phyloP scores from a whole-genome alignment of 768 basidiomycete species.

The Tricholoma sp. region DNA sequence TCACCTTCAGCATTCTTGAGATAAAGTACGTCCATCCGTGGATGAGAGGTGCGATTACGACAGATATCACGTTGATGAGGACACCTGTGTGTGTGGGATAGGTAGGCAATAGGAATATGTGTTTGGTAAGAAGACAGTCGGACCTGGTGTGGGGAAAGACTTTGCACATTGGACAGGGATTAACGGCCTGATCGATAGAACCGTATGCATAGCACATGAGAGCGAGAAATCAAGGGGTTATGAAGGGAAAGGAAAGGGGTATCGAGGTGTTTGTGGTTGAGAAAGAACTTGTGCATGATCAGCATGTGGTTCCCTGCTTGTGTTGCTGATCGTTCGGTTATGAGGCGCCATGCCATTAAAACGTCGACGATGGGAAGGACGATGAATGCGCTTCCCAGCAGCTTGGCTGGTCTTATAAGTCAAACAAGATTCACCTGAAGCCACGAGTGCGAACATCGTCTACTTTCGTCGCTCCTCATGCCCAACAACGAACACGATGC shows the following conservation, averaged over 20 bases:
- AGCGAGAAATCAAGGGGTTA: conserved; percentile 20
- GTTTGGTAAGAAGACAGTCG: conserved; percentile 10
- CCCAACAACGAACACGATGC: conserved; percentile 21
- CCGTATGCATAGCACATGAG: conserved; percentile 71
- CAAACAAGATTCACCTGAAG: conserved; percentile 6
- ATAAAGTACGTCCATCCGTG: conserved; percentile 71
- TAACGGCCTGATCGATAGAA: conserved; percentile 62
- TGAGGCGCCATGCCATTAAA: conserved; percentile 18
- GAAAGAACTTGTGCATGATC: conserved; percentile 19
- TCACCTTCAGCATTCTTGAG: conserved; percentile 90
- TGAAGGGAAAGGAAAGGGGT: conserved; percentile 14
- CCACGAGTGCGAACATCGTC: conserved; percentile 14
- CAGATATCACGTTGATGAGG: conserved; percentile 74
- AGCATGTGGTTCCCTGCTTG: conserved; percentile 32
- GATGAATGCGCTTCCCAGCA: background rate
- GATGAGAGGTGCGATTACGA: conserved; percentile 68
- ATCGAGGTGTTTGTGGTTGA: conserved; percentile 31
- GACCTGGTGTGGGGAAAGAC: conserved; percentile 69
- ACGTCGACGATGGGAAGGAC: conserved; percentile 8
- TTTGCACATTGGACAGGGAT: conserved; percentile 81
- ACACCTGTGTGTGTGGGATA: conserved; percentile 44
- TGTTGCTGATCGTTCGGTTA: conserved; percentile 24
- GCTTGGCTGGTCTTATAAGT: conserved; percentile 12
- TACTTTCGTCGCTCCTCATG: conserved; percentile 20
- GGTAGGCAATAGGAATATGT: conserved; percentile 8